Conservation (phyloP, 1,139 yeast genomes). For the Saccharomyces pastorianus region DNA sequence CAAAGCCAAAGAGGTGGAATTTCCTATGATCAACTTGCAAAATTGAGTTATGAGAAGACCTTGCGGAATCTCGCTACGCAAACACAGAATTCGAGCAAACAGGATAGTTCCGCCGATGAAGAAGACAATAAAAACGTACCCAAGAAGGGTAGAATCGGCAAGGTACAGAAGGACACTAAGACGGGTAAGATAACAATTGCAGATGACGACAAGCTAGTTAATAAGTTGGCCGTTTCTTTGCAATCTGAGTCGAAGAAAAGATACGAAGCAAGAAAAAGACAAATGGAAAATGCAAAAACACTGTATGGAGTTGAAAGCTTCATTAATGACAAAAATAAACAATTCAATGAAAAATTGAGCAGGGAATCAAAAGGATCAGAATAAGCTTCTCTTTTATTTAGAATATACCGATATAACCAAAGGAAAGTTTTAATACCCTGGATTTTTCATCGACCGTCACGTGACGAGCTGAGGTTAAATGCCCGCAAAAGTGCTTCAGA, state of each 20-base stretch:
- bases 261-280: constrained; percentile 19
- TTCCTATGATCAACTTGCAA: constrained; percentile 24
- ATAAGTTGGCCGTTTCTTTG: constrained; percentile 18
- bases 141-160: constrained; percentile 7
- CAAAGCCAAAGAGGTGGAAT: constrained; percentile 38
- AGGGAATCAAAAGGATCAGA: constrained; percentile 6
- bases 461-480: not conserved
- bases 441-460: not conserved
- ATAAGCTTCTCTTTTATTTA: not conserved
- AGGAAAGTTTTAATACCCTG: not conserved
- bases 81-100: constrained; percentile 10
- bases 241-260: constrained; percentile 21
- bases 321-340: constrained; percentile 68
- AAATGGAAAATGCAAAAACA: constrained; percentile 8
- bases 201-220: constrained; percentile 20
- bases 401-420: not conserved
- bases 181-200: constrained; percentile 12
- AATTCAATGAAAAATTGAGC: constrained; percentile 65
- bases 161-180: constrained; percentile 8
- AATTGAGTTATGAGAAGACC: constrained; percentile 29
- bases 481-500: not conserved
- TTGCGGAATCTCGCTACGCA: constrained; percentile 30
- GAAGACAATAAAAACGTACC: constrained; percentile 13
- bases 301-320: constrained; percentile 12
- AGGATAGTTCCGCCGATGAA: constrained; percentile 26